These are phyloP conservation scores for Diplodia sapinea DNA, from an alignment of 2,329 filamentous ascomycete genomes.

Conservation along the genomic window DNA sequence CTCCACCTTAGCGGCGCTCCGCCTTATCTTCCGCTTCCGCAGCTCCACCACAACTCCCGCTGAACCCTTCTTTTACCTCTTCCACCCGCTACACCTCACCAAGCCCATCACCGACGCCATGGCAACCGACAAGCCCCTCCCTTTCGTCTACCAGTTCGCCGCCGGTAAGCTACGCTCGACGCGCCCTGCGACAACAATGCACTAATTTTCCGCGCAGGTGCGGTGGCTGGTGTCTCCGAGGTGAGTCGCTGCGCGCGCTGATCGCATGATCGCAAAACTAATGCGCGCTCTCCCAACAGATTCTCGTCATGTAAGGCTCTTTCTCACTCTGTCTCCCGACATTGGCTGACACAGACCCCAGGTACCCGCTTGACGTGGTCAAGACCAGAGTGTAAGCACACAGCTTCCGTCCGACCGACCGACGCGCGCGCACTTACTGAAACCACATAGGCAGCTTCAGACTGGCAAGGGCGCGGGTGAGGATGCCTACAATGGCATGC, in stretches of 20 bases:
- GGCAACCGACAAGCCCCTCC: slow-evolving; percentile 73
- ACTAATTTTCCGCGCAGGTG: slow-evolving; percentile 62
- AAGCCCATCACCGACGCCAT: slow-evolving; percentile 42
- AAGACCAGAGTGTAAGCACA: slow-evolving; percentile 88
- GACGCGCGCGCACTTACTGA: slow-evolving; percentile 33
- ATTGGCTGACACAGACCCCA: slow-evolving; percentile 49
- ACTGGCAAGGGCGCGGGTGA: slow-evolving; percentile 73
- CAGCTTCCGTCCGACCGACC: slow-evolving; percentile 11
- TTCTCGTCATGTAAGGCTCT: slow-evolving; percentile 77
- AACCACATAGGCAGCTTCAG: slow-evolving; percentile 76
- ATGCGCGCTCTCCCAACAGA: slow-evolving; percentile 59
- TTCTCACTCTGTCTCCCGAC: slow-evolving; percentile 19
- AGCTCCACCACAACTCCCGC: slow-evolving; percentile 11
- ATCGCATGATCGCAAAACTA: slow-evolving; percentile 35
- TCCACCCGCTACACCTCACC: slow-evolving; percentile 31
- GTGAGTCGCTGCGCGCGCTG: slow-evolving; percentile 58
- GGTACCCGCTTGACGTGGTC: slow-evolving; percentile 98
- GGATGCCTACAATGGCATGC: slow-evolving; percentile 93
- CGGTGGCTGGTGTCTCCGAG: slow-evolving; percentile 97
- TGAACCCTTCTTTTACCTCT: slow-evolving; percentile 33
- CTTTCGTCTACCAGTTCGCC: slow-evolving; percentile 93
- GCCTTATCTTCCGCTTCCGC: slow-evolving; percentile 29
- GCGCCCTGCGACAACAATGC: slow-evolving; percentile 40
- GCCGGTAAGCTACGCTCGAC: slow-evolving; percentile 66
- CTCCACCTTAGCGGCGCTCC: not conserved